A percentile compares a stretch with the other conserved stretches of the same genome.
Evolutionary conservation across 257 asterid genomes (phyloP).

Genomic region (Lycium barbarum): DNA sequence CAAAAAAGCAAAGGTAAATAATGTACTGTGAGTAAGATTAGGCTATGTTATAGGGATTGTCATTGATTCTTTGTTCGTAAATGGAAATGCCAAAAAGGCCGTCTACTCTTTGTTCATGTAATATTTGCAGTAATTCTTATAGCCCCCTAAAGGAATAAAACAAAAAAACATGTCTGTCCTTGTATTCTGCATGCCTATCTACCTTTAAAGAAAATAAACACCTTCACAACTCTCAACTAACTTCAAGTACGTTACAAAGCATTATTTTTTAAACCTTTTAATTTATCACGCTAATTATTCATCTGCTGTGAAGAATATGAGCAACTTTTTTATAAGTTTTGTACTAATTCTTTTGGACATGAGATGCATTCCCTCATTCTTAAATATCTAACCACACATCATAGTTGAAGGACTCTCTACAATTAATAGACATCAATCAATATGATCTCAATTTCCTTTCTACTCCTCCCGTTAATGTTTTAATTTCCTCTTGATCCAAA

Average conservation of each 20-base stretch:
- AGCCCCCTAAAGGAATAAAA: not conserved
- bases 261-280: not conserved
- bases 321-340: not conserved
- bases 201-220: not conserved
- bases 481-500: too few species aligned
- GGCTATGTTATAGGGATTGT: constrained; percentile 27
- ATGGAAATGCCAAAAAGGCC: constrained; percentile 19
- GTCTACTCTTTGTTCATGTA: not conserved
- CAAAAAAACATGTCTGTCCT: not conserved
- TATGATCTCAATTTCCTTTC: too few species aligned
- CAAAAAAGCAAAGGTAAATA: not conserved
- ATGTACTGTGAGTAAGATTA: constrained; percentile 6
- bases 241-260: not conserved
- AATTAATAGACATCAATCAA: too few species aligned
- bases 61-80: constrained; percentile 21
- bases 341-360: not conserved
- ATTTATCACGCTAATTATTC: not conserved
- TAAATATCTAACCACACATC: too few species aligned
- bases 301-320: not conserved
- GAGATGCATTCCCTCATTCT: too few species aligned
- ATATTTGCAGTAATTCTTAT: not conserved
- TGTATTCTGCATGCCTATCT: not conserved
- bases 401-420: too few species aligned
- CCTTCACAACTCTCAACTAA: not conserved
- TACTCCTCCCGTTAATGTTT: too few species aligned